A percentile compares a stretch with the other conserved stretches of the same genome.
phyloP scores from a whole-genome alignment of 768 basidiomycete species.

The Amanita polypyramis region DNA sequence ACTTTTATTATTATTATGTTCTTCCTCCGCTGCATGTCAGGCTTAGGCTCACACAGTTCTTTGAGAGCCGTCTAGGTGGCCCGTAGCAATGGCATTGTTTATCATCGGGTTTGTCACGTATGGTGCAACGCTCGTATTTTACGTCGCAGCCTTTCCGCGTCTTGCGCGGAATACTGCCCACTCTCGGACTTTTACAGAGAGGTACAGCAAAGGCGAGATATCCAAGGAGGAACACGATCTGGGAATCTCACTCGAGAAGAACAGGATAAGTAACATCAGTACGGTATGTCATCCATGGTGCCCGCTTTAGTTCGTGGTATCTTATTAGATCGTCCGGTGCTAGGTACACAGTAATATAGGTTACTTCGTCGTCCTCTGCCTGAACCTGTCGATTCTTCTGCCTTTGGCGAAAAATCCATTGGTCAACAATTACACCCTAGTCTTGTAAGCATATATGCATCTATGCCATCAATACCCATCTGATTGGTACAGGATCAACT shows the following conservation, averaged over 20 bases:
- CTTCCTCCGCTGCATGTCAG: too few relatives aligned
- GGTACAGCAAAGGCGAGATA: constrained; percentile 51
- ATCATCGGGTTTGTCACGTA: constrained; percentile 75
- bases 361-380: constrained; percentile 49
- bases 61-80: constrained; percentile 59
- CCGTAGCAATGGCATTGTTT: constrained; percentile 66
- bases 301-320: background rate
- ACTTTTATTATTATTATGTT: background rate
- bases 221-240: constrained; percentile 52
- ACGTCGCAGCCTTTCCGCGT: constrained; percentile 67
- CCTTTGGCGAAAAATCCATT: constrained; percentile 47
- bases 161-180: constrained; percentile 70
- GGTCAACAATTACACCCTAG: constrained; percentile 67
- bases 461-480: background rate
- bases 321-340: background rate
- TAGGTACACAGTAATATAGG: constrained; percentile 74
- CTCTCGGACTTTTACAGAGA: constrained; percentile 41
- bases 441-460: constrained; percentile 35
- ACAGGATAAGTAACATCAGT: constrained; percentile 75
- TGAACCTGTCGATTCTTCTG: constrained; percentile 64
- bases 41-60: too few relatives aligned
- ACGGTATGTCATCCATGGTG: constrained; percentile 37
- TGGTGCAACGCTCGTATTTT: constrained; percentile 76
- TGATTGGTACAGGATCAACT: constrained; percentile 39
- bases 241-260: constrained; percentile 77